These are phyloP conservation scores for Zostera marina DNA, from an alignment of 116 monocot genomes.

Conservation along the genomic window DNA sequence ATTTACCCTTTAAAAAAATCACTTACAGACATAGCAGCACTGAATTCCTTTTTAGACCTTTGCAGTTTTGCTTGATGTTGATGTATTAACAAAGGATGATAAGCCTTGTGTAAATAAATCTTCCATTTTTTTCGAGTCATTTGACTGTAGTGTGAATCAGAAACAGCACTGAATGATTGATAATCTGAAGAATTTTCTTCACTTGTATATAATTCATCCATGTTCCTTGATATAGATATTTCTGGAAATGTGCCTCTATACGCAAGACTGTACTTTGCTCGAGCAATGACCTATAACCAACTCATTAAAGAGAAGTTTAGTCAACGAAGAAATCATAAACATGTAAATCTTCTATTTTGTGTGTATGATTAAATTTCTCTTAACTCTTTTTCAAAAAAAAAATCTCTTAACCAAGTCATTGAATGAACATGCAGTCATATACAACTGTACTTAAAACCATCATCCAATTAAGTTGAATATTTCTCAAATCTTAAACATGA, in stretches of 20 bases:
- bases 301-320: neutral
- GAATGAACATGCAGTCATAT: neutral
- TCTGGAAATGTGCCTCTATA: constrained; percentile 59
- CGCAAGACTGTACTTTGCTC: constrained; percentile 72
- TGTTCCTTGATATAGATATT: constrained; percentile 24
- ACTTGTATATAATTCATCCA: neutral
- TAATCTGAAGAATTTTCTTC: constrained; percentile 9
- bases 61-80: constrained; percentile 38
- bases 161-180: constrained; percentile 4
- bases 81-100: constrained; percentile 61
- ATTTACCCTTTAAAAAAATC: neutral
- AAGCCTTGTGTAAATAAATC: constrained; percentile 45
- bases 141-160: neutral
- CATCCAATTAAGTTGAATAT: neutral
- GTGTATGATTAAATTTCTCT: neutral
- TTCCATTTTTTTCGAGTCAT: constrained; percentile 36
- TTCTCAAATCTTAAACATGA: too few species aligned
- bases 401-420: neutral
- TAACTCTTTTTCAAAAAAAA: too few species aligned
- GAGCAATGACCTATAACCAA: constrained; percentile 38
- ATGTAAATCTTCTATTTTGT: neutral
- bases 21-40: constrained; percentile 44
- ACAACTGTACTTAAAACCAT: neutral
- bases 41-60: constrained; percentile 42
- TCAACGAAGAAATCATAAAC: neutral